A percentile compares a stretch with the other conserved stretches of the same genome.
Evolutionary conservation across 1,284 basidiomycete species (phyloP).

Genomic region (Cryptococcus maquisensis): DNA sequence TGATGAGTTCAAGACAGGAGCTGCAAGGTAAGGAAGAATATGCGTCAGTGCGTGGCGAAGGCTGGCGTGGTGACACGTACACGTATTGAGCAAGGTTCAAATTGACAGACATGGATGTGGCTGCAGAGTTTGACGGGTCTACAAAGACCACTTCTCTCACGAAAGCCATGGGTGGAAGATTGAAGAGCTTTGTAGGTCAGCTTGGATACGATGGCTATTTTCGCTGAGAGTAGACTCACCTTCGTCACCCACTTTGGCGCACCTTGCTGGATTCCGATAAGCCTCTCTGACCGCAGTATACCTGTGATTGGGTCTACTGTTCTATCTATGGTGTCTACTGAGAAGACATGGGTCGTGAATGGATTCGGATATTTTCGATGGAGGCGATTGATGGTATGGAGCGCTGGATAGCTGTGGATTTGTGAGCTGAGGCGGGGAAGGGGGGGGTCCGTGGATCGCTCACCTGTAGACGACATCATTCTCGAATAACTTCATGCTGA

Average conservation of each 20-base stretch:
- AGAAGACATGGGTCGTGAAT: slow-evolving; percentile 83
- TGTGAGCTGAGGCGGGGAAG: slow-evolving; percentile 2
- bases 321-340: slow-evolving; percentile 82
- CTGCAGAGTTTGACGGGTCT: slow-evolving; percentile 62
- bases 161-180: slow-evolving; percentile 70
- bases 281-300: slow-evolving; percentile 66
- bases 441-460: slow-evolving; percentile 5
- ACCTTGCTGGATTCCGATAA: slow-evolving; percentile 47
- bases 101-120: slow-evolving; percentile 81
- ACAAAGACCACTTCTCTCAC: slow-evolving; percentile 90
- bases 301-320: slow-evolving; percentile 77
- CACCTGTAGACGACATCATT: slow-evolving; percentile 32
- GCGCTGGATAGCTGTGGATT: slow-evolving; percentile 68
- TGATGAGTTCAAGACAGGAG: slow-evolving; percentile 70
- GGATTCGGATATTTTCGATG: slow-evolving; percentile 96
- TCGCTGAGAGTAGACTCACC: slow-evolving; percentile 23
- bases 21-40: slow-evolving; percentile 14
- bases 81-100: slow-evolving; percentile 72
- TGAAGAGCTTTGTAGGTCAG: slow-evolving; percentile 31
- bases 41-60: background rate
- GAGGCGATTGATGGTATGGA: slow-evolving; percentile 80
- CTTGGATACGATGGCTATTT: background rate
- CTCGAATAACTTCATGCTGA: slow-evolving; percentile 26
- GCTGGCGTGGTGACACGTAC: slow-evolving; percentile 24
- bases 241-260: slow-evolving; percentile 50